Evolutionary conservation across 805 yeast species (phyloP), one percentile per base, ranked within the genome.

Genomic region (Lachancea quebecensis): DNA sequence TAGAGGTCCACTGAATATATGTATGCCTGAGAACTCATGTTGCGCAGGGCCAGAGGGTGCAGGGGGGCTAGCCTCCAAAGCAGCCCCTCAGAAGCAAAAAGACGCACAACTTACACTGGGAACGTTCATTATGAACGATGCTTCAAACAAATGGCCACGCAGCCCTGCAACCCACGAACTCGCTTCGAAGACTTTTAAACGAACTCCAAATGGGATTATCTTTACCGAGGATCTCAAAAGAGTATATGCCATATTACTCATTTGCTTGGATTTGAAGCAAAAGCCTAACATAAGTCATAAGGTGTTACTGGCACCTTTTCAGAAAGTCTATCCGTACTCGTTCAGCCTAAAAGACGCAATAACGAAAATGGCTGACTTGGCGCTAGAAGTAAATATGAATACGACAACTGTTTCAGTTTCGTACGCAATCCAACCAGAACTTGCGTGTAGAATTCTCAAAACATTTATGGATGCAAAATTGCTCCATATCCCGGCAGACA

Each of bases 401-500:
- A 59, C 70, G 10, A 76, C 85, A 0, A 71, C 74, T 10, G 75
- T 82, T 7, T 70, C 73, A 3, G 71, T 82, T 2, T 70, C 78
- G 0, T 83, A 81, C 53, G 61, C 69, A 4, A 76, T 84, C 29
- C 75, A 72, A 44, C 60, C 69, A 0, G 76, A 72, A 4, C 58
- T 79, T 39, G 85, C 82, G 0, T 41, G 54, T 4, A 66, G 68
- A 1, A 58, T 83, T 11, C 44, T 85, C 3, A 65, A 65, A 30
- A 61, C 67, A 21, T 84, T 82, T 55, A 79, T 76, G 70, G 67
- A 68, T 2, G 82, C 86, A 0, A 79, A 78, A 50, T 63, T 87
- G 1, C 52, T 88, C 9, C 95, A 88, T 58, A 75, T 78, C 11
- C 95, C 95, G 0, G 75, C 77, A 2, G 89, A 84, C 50, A 68